Evolutionary conservation across 1,284 basidiomycete species (phyloP), one percentile per base, ranked within the genome.

Genomic region (Paramarasmius palmivorus): DNA sequence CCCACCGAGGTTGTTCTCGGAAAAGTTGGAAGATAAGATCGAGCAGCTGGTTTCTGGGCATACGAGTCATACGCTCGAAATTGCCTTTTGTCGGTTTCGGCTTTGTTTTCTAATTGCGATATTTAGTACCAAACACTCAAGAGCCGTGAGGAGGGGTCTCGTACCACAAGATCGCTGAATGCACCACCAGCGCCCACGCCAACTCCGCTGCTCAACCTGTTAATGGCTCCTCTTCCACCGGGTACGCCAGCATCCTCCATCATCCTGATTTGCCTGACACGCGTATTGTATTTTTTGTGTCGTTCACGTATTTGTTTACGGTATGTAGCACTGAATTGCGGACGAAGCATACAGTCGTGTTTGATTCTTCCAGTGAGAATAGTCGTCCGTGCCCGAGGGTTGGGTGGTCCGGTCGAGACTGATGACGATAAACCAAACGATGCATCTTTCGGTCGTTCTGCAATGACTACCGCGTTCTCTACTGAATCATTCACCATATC

Each of bases 51-150:
- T 93, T 90, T 55, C 88, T 83, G 20, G 94, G 91, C 74, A 95
- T 88, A 63, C 93, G 87, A 12, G 93, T 90, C 79, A 92, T 91
- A 62, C 93, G 91, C 69, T 95, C 91, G 73, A 88, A 90, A 34
- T 80, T 75, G 39, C 85, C 87, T 62, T 90, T 90, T 17, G 75
- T 69, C 19, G 72, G 78, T 67, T 85, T 89, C 49, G 70, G 77
- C 69, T 86, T 89, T 20, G 79, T 72, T 74, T 77, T 78, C 86
- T 89, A 20, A 40, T 36, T 41, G n/a, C 57, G 46, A 22, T n/a
- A 41, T 19, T 35, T 19, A 36, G 41, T 51, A 19, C 25, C 25
- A 46, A 47, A 37, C 8, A 25, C 38, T 8, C 36, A 42, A 23
- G 44, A 39, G 52, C 51, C 49, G 37, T 15, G 53, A 19, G 23